These are phyloP conservation scores for Fusarium cicatricum DNA, from an alignment of 2,329 filamentous ascomycete genomes.

Conservation along the genomic window DNA sequence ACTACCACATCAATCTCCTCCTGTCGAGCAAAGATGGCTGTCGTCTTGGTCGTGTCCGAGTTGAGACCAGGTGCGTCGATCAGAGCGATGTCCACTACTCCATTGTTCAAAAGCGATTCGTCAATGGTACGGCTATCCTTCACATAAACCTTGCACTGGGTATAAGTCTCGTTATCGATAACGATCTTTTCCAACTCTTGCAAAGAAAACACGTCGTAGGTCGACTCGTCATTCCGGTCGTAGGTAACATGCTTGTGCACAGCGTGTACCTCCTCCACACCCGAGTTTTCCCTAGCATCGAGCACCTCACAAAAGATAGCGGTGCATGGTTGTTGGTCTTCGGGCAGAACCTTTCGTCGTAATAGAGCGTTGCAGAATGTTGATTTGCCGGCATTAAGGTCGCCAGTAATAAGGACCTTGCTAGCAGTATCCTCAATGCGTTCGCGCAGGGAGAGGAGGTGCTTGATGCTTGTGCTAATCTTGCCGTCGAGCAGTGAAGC, in stretches of 20 bases:
- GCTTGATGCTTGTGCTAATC: conserved; percentile 91
- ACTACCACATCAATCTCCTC: conserved; percentile 99
- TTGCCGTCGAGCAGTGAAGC: conserved; percentile 92
- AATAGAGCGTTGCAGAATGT: conserved; percentile 99
- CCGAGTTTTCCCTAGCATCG: conserved; percentile 88
- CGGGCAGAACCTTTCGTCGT: conserved; percentile 89
- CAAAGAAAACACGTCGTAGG: conserved; percentile 86
- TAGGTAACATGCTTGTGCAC: conserved; percentile 84
- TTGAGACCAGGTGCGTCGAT: conserved; percentile 97
- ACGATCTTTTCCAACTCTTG: conserved; percentile 88
- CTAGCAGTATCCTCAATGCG: conserved; percentile 97
- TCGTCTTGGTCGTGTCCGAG: conserved; percentile 95
- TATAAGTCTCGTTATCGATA: conserved; percentile 85
- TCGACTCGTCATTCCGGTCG: conserved; percentile 89
- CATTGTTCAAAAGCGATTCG: conserved; percentile 94
- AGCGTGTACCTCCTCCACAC: conserved; percentile 93
- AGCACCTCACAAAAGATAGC: conserved; percentile 98
- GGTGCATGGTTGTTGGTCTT: conserved; percentile 97
- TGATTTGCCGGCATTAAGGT: conserved; percentile 96
- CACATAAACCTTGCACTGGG: conserved; percentile 96
- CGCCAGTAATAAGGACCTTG: conserved; percentile 95
- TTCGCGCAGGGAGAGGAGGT: conserved; percentile 85
- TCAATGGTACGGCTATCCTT: conserved; percentile 89
- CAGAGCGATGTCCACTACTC: conserved; percentile 95
- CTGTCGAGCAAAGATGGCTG: conserved; percentile 94